Conservation (phyloP, 2,329 filamentous ascomycete genomes). For the Cytospora leucostoma region DNA sequence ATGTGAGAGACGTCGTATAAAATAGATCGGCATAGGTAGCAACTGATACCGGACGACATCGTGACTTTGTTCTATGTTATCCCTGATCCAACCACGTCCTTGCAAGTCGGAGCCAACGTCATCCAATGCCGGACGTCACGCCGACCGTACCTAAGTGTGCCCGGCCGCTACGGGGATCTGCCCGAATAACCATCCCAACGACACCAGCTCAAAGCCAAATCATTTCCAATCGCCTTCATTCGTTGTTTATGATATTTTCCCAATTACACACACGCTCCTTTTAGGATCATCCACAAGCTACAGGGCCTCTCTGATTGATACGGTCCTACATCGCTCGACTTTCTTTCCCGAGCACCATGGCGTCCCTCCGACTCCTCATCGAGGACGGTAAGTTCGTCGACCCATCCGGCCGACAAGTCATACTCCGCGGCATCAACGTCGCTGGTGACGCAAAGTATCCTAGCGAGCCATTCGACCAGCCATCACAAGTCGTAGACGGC, state of each 20-base stretch:
- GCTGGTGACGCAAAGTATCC: slow-evolving; percentile 90
- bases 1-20: too few species aligned
- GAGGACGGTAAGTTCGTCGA: slow-evolving; percentile 87
- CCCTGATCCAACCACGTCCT: not conserved
- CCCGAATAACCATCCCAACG: not conserved
- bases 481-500: slow-evolving; percentile 73
- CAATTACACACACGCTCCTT: not conserved
- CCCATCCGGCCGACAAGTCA: slow-evolving; percentile 76
- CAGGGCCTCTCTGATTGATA: not conserved
- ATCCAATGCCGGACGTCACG: slow-evolving; percentile 9
- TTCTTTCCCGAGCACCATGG: slow-evolving; percentile 53
- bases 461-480: slow-evolving; percentile 69
- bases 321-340: not conserved
- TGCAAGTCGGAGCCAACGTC: not conserved
- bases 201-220: not conserved
- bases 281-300: not conserved
- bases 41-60: not conserved
- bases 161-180: not conserved
- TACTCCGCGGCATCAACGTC: slow-evolving; percentile 90
- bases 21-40: not conserved
- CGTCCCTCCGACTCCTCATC: slow-evolving; percentile 74
- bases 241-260: not conserved
- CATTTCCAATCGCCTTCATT: not conserved
- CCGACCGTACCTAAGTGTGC: not conserved
- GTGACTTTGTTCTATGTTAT: not conserved